Conservation (phyloP, 2,329 filamentous ascomycete species). For the Bipolaris oryzae region DNA sequence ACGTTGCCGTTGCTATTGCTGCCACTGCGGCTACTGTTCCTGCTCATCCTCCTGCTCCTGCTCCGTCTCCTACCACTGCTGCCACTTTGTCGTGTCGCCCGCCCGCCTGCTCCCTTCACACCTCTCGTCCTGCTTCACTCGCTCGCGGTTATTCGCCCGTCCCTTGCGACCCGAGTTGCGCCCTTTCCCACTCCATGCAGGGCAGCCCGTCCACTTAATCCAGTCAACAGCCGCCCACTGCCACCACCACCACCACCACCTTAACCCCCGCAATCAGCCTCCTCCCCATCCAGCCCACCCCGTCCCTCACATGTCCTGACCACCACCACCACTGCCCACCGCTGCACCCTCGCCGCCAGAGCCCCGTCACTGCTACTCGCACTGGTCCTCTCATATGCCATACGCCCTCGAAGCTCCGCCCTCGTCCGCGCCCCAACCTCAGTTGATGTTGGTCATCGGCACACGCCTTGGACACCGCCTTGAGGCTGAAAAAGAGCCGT, state of each 20-base stretch:
- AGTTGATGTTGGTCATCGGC: conserved; percentile 40
- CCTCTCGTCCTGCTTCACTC: not conserved
- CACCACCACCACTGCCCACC: not conserved
- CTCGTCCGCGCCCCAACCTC: conserved; percentile 17
- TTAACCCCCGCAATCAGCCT: conserved; percentile 31
- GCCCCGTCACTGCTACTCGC: not conserved
- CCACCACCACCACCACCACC: not conserved
- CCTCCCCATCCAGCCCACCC: conserved; percentile 16
- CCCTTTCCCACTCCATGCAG: conserved; percentile 13
- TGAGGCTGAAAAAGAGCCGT: conserved; percentile 47
- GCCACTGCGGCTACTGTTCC: too few relatives aligned
- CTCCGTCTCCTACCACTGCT: too few relatives aligned
- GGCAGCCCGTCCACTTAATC: conserved; percentile 13
- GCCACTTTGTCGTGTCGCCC: not conserved
- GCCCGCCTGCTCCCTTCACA: not conserved
- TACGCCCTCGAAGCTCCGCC: conserved; percentile 9
- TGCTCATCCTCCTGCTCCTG: too few relatives aligned
- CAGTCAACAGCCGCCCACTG: conserved; percentile 10
- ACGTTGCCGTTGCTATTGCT: too few relatives aligned
- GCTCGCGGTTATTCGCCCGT: not conserved
- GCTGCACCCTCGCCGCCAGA: not conserved
- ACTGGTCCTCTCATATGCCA: conserved; percentile 9
- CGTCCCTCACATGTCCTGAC: conserved; percentile 5
- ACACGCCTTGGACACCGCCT: conserved; percentile 40
- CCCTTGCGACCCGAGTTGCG: conserved; percentile 9